Evolutionary conservation across 352 stramenopile species (phyloP).

Genomic region (Albugo candida): DNA sequence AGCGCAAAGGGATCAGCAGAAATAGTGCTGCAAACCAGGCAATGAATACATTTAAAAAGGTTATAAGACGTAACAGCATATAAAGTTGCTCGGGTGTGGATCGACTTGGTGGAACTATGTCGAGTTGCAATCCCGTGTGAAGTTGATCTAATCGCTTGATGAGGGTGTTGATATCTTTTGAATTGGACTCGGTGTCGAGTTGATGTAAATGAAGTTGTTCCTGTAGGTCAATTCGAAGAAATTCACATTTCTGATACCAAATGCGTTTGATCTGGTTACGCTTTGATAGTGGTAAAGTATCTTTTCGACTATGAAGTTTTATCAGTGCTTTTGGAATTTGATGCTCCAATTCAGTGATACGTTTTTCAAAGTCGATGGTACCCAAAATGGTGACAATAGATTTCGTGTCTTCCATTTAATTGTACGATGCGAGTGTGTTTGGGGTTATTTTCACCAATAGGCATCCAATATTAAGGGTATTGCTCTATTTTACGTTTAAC

Average conservation of each 20-base stretch:
- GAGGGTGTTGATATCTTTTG: conserved; percentile 22
- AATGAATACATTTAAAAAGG: conserved; percentile 45
- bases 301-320: no score
- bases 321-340: no score
- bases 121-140: conserved; percentile 38
- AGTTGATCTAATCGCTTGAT: conserved; percentile 38
- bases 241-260: conserved; percentile 49
- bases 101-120: conserved; percentile 21
- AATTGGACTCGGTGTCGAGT: conserved; percentile 34
- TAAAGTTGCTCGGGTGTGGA: conserved; percentile 34
- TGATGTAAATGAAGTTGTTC: conserved; percentile 47
- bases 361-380: no score
- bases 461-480: no score
- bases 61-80: conserved; percentile 43
- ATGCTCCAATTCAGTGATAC: no score
- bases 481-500: no score
- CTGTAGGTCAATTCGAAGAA: conserved; percentile 60
- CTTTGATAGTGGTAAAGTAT: conserved; percentile 16
- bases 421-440: no score
- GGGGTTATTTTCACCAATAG: no score
- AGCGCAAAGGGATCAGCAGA: conserved; percentile 45
- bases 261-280: conserved; percentile 49
- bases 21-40: conserved; percentile 52
- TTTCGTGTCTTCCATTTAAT: no score
- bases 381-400: no score